phyloP scores from a whole-genome alignment of 2,329 filamentous ascomycete genomes.

The Stemphylium beticola region DNA sequence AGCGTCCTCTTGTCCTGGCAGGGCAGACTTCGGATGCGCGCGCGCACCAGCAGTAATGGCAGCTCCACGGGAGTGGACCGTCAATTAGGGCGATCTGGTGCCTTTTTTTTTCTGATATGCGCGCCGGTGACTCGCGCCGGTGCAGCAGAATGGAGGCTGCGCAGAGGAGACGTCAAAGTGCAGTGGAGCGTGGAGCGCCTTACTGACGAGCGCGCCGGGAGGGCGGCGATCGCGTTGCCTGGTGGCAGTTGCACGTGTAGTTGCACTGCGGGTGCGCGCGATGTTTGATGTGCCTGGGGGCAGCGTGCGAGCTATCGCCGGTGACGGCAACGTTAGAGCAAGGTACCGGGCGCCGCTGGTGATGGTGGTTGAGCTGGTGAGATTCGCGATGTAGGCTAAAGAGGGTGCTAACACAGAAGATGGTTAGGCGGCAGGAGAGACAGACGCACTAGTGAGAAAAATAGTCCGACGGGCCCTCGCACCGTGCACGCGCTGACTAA shows the following conservation, averaged over 20 bases:
- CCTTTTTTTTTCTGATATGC: slow-evolving; percentile 11
- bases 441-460: slow-evolving; percentile 22
- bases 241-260: slow-evolving; percentile 44
- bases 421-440: slow-evolving; percentile 44
- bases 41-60: not conserved
- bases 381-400: slow-evolving; percentile 49
- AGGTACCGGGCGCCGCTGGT: slow-evolving; percentile 30
- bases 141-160: slow-evolving; percentile 6
- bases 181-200: slow-evolving; percentile 15
- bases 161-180: slow-evolving; percentile 8
- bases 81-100: slow-evolving; percentile 21
- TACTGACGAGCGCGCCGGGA: slow-evolving; percentile 24
- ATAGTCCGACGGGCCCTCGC: slow-evolving; percentile 17
- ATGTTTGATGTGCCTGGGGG: slow-evolving; percentile 25
- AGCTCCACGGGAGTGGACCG: slow-evolving; percentile 10
- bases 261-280: slow-evolving; percentile 33
- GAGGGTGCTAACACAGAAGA: slow-evolving; percentile 28
- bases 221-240: slow-evolving; percentile 23
- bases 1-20: not conserved
- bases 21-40: slow-evolving; percentile 7
- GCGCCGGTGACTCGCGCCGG: slow-evolving; percentile 26
- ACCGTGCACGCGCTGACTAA: slow-evolving; percentile 26
- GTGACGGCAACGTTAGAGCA: slow-evolving; percentile 36
- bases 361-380: slow-evolving; percentile 35
- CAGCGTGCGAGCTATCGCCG: slow-evolving; percentile 22